Percentiles rank a stretch among this genome's conserved stretches.
phyloP scores from a whole-genome alignment of 2,329 filamentous ascomycete genomes.

The Cercospora nicotianae region DNA sequence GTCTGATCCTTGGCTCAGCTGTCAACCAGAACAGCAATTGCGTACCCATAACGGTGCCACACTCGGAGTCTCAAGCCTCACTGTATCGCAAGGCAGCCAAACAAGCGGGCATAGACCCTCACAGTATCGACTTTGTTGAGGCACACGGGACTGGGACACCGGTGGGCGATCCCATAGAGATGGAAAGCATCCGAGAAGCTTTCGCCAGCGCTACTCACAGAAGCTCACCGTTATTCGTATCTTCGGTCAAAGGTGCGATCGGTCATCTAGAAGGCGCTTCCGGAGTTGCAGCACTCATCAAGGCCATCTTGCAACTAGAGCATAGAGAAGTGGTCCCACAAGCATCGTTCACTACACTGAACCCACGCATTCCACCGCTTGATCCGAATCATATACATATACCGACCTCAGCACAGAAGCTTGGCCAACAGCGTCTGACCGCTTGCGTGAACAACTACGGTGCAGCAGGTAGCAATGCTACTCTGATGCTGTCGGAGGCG shows the following conservation, averaged over 20 bases:
- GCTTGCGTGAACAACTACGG: constrained; percentile 42
- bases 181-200: constrained; percentile 10
- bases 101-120: constrained; percentile 19
- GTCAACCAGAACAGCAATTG: constrained; percentile 35
- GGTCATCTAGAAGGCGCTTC: constrained; percentile 41
- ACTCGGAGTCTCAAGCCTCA: constrained; percentile 3
- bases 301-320: constrained; percentile 40
- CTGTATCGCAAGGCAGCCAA: constrained; percentile 2
- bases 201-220: background rate
- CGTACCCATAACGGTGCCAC: constrained; percentile 31
- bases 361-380: constrained; percentile 14
- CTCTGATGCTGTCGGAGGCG: constrained; percentile 12
- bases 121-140: constrained; percentile 17
- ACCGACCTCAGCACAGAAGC: constrained; percentile 2
- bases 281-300: constrained; percentile 38
- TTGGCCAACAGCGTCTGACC: constrained; percentile 7
- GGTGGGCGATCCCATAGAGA: constrained; percentile 20
- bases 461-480: constrained; percentile 41
- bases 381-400: constrained; percentile 2
- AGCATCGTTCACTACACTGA: constrained; percentile 15
- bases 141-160: constrained; percentile 22
- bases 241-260: constrained; percentile 39
- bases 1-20: constrained; percentile 29
- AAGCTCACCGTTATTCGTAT: constrained; percentile 29
- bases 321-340: constrained; percentile 37